Base-by-base conservation (phyloP, 805 yeast species). In the Nakazawaea wickerhamii region DNA sequence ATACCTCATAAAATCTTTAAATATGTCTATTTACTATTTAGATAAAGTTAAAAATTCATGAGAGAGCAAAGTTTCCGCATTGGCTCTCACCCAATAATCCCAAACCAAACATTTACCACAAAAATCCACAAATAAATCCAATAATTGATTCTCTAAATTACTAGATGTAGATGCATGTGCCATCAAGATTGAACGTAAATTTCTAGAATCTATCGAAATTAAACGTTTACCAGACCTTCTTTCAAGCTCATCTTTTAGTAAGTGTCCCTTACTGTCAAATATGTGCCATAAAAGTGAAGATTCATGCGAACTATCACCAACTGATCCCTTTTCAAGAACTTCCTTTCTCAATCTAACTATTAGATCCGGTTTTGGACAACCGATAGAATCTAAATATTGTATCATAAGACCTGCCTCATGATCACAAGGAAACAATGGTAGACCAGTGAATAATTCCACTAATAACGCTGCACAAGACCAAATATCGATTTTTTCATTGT, bases 391-490 rank as follows among this genome's bases (percentile, higher is more conserved):
- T 3, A 73, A 39, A 9, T 68, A 63, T 17, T 60, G 55, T 1
- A 70, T 68, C 25, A 75, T 51, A 36, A 76, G 70, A 35, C 73
- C 77, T 23, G 62, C 55, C 48, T 77, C 81, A 43, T 68, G 68
- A 33, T 61, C 64, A 1, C 75, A 77, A 4, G 79, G 74, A 30
- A 76, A 65, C 10, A 75, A 46, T 0, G 61, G 76, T 47, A 23
- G 66, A 49, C 82, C 82, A 52, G 49, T 70, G 51, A 84, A 90
- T 37, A 91, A 65, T 60, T 93, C 99, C 1, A 93, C 95, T 26
- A 88, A 77, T 39, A 93, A 87, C 58, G 97, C 85, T 0, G 96
- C 99, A 34, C 90, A 66, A 0, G 98, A 91, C 99, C 99, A 93
- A 79, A 91, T 64, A 51, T 76, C 82, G 28, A 77, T 75, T 49